phyloP scores from a whole-genome alignment of 139 green algal species.

The Picochlorum sp. region DNA sequence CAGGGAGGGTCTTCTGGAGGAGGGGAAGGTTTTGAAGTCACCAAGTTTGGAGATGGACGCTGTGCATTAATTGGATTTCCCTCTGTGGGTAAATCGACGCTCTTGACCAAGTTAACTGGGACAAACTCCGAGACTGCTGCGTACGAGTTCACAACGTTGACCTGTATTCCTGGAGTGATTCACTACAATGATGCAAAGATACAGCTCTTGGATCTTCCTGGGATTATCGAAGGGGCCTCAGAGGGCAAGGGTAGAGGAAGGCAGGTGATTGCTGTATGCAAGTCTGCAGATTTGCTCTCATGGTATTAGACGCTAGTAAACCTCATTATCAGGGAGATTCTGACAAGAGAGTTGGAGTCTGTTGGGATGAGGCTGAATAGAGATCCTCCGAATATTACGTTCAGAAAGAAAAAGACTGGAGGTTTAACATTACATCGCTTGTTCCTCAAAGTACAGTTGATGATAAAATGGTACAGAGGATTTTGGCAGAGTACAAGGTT shows the following conservation, averaged over 20 bases:
- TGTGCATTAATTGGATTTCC: constrained; percentile 94
- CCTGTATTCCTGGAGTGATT: constrained; percentile 90
- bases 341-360: constrained; percentile 90
- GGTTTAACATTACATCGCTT: constrained; percentile 81
- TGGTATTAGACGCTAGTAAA: constrained; percentile 98
- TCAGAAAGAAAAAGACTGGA: constrained; percentile 94
- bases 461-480: constrained; percentile 81
- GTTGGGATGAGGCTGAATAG: constrained; percentile 91
- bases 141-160: constrained; percentile 99
- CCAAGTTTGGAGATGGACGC: constrained; percentile 92
- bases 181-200: constrained; percentile 99
- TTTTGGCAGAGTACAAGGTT: constrained; percentile 91
- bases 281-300: constrained; percentile 95
- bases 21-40: constrained; percentile 94
- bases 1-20: constrained; percentile 22
- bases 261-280: constrained; percentile 98
- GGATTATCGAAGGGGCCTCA: constrained; percentile 96
- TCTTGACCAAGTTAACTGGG: constrained; percentile 88
- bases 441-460: constrained; percentile 82
- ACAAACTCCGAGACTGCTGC: constrained; percentile 78
- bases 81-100: constrained; percentile 96
- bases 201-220: constrained; percentile 96
- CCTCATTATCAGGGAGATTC: constrained; percentile 82
- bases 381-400: constrained; percentile 76
- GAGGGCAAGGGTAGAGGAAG: constrained; percentile 88